Conservation (phyloP, 2,329 filamentous ascomycete species). For the Colletotrichum brevisporum region DNA sequence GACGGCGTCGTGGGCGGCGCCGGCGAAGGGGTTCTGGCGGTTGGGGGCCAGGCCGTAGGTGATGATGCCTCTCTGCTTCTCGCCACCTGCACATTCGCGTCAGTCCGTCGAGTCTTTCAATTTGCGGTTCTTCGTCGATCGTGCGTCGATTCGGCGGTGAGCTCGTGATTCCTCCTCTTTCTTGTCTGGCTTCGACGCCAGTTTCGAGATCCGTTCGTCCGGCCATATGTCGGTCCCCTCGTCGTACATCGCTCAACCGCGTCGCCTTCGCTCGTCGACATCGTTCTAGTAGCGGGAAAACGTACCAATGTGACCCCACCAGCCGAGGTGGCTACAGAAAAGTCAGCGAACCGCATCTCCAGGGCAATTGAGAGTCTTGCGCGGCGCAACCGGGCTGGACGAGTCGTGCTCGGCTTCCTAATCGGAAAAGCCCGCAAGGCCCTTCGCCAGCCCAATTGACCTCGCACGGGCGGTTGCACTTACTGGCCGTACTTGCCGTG, state of each 20-base stretch:
- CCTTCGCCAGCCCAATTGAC: conserved; percentile 26
- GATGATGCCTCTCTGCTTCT: conserved; percentile 75
- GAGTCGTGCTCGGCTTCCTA: background rate
- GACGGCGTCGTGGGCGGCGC: conserved; percentile 82
- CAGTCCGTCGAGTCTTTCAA: background rate
- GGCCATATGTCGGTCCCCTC: background rate
- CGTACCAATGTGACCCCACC: conserved; percentile 81
- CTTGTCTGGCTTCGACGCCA: background rate
- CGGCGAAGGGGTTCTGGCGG: conserved; percentile 89
- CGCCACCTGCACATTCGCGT: conserved; percentile 59
- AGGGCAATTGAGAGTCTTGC: conserved; percentile 8
- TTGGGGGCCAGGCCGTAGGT: conserved; percentile 86
- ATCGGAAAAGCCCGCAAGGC: conserved; percentile 51
- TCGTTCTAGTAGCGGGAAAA: background rate
- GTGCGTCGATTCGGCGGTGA: background rate
- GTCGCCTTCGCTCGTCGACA: conserved; percentile 7
- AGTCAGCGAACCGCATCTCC: conserved; percentile 41
- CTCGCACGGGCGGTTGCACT: conserved; percentile 45
- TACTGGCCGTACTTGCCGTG: conserved; percentile 61
- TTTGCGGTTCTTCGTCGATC: background rate
- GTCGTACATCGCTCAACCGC: conserved; percentile 11
- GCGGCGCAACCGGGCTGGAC: background rate
- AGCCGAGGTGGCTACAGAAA: conserved; percentile 75
- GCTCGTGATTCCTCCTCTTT: background rate
- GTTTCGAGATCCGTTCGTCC: background rate